These are phyloP conservation scores for Colletotrichum sublineola DNA, from an alignment of 2,329 filamentous ascomycete genomes.

Conservation along the genomic window DNA sequence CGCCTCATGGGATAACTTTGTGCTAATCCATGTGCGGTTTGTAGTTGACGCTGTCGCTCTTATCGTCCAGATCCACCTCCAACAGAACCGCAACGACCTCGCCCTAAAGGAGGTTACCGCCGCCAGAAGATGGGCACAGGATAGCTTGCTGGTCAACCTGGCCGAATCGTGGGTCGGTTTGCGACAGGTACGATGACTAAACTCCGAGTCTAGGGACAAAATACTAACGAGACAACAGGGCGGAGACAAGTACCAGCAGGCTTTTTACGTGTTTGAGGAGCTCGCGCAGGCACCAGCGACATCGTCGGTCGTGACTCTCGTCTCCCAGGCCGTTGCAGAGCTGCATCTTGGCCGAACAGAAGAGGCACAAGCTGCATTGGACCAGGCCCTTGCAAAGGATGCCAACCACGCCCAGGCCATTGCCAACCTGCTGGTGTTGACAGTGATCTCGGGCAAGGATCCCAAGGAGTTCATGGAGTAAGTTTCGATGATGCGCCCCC, in stretches of 20 bases:
- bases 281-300: slow-evolving; percentile 89
- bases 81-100: slow-evolving; percentile 91
- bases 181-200: slow-evolving; percentile 73
- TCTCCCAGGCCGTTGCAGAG: slow-evolving; percentile 92
- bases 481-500: slow-evolving; percentile 46
- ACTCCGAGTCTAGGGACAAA: background rate
- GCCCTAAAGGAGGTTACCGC: slow-evolving; percentile 89
- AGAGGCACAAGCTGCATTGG: slow-evolving; percentile 88
- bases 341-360: slow-evolving; percentile 89
- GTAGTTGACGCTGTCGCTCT: slow-evolving; percentile 82
- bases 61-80: slow-evolving; percentile 91
- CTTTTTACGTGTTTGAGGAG: slow-evolving; percentile 98
- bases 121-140: slow-evolving; percentile 94
- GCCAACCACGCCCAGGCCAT: slow-evolving; percentile 79
- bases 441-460: slow-evolving; percentile 81
- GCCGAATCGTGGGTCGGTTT: slow-evolving; percentile 96
- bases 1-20: background rate
- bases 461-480: slow-evolving; percentile 73
- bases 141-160: slow-evolving; percentile 91
- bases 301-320: slow-evolving; percentile 79
- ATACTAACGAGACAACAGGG: slow-evolving; percentile 68
- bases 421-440: slow-evolving; percentile 86
- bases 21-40: slow-evolving; percentile 35
- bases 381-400: slow-evolving; percentile 83
- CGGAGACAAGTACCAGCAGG: slow-evolving; percentile 94